Conservation (phyloP, 768 basidiomycete genomes). For the Filobasidium floriforme region DNA sequence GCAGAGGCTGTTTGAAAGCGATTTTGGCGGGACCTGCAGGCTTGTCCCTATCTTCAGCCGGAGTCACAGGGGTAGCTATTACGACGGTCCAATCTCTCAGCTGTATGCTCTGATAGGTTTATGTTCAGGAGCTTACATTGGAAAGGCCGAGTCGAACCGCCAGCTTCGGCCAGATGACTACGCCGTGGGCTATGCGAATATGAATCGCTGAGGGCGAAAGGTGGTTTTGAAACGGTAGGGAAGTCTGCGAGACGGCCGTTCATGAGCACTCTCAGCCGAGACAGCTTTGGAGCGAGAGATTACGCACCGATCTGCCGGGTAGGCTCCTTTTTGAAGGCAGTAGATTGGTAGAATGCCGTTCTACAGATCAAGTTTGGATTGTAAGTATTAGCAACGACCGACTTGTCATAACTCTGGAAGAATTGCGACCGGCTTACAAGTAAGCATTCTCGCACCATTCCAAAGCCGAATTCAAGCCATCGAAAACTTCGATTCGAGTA, state of each 20-base stretch:
- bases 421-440: conserved; percentile 60
- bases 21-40: conserved; percentile 13
- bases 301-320: neutral
- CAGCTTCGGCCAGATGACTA: conserved; percentile 62
- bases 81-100: neutral
- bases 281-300: too few relatives aligned
- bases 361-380: conserved; percentile 21
- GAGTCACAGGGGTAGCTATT: neutral
- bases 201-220: conserved; percentile 52
- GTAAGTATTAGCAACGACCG: neutral
- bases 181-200: conserved; percentile 59
- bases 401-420: neutral
- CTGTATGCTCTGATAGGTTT: too few relatives aligned
- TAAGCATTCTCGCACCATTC: conserved; percentile 98
- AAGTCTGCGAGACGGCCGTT: conserved; percentile 30
- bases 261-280: too few relatives aligned
- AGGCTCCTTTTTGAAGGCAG: conserved; percentile 17
- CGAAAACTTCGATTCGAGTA: conserved; percentile 70
- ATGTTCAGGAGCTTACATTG: conserved; percentile 18
- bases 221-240: conserved; percentile 39
- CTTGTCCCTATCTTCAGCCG: neutral
- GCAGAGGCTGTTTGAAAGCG: conserved; percentile 56
- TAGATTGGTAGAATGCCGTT: conserved; percentile 40
- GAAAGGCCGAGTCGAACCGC: conserved; percentile 52
- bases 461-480: conserved; percentile 76